Evolutionary conservation across 768 basidiomycete genomes (phyloP), one percentile per base, ranked within the genome.

Genomic region (Leccinum imitatum): DNA sequence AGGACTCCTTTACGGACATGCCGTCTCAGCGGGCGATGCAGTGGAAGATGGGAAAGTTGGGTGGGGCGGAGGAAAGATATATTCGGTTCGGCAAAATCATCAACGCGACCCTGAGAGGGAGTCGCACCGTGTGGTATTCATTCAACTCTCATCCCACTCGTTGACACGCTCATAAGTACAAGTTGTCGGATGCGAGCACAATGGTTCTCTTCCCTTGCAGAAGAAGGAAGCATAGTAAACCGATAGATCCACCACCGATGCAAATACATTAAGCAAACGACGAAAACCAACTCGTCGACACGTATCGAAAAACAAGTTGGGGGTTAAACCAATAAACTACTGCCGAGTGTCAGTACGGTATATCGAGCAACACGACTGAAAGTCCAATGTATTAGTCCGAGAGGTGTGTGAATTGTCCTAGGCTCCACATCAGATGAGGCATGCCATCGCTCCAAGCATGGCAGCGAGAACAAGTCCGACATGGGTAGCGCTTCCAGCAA

Each of bases 1-100:
- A 74, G 60, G 75, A 73, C 63, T 75, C 75, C 67, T 79, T 80
- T 69, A 75, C 70, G 30, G 80, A 68, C 78, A 80, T 82, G 61
- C 53, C 23, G 33, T 8, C n/a, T 25, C 44, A 11, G 47, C 25
- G 25, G 17, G 37, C 30, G 21, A n/a, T 50, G 10, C n/a, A 48
- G 33, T 17, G 30, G 65, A 55, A 11, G 31, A 44, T 50, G 53
- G 50, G 19, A 46, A 46, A 46, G 19, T 10, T 46, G 44, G 19
- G n/a, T 46, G 19, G 6, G 11, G 19, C 44, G 44, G 19, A 19
- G 11, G 37, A 53, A 41, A 44, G 53, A 31, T 1, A 51, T 17
- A 51, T 17, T 33, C 33, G 11, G 37, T 53, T 48, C 47, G 23
- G 47, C 14, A 25, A 25, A 25, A 48, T 25, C 47, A 48, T 48